Base-by-base conservation (phyloP, 352 stramenopile species). In the Phytophthora ramorum region DNA sequence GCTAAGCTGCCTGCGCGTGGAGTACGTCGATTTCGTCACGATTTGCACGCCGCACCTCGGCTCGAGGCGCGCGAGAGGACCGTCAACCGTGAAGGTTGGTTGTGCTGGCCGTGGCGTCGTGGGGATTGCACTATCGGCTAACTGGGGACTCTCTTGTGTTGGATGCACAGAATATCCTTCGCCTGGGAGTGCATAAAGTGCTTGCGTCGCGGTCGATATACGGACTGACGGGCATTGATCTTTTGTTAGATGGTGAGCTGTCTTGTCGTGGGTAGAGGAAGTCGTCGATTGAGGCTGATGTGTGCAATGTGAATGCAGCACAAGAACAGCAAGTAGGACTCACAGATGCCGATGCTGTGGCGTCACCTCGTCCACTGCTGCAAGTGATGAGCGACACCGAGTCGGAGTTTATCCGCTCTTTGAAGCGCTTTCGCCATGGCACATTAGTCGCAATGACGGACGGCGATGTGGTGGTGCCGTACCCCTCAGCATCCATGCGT, bases 21-120 rank as follows among this genome's bases (percentile, higher is more conserved):
- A 86, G 17, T 92, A 87, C 57, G 71, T 89, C 30, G 89, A 87
- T 54, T 95, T 95, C 44, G 71, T 90, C 13, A 93, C 87, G 24
- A 78, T 95, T 28, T 95, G 83, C 61, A 93, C 87, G 45, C 87
- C 87, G 13, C 87, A 95, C 52, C 71, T 95, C 19, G 87, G 87
- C 47, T 92, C 81, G 12, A 81, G 85, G 16, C 72, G 83, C n/a
- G 81, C 84, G 13, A 83, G 79, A 45, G 82, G 81, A 26, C 60
- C 73, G 19, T 89, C 85, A 2, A 84, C 73, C 7, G 58, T 93
- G 49, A 91, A 92, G 79, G 84, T 93, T 53, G n/a, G 55, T 56
- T 44, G n/a, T 22, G 10, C 12, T 32, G 13, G n/a, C 7, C 40
- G 34, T 37, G 41, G 32, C 35, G 16, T 43, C 16, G 37, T 43